Conservation (phyloP, 208 protist species). For the Trypanosoma mega region DNA sequence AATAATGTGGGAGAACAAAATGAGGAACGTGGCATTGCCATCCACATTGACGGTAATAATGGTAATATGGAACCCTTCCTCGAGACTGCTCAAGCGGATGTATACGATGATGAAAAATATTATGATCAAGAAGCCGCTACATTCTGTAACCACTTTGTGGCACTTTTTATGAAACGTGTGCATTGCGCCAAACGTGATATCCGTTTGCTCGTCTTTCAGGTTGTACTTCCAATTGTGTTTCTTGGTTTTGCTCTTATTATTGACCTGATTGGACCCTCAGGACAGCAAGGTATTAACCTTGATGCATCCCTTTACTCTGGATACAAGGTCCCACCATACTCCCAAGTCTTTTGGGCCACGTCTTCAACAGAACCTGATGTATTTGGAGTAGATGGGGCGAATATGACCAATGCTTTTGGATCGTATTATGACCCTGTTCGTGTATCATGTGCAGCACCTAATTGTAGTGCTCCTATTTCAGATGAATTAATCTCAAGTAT, state of each 20-base stretch:
- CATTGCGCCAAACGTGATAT: constrained; percentile 76
- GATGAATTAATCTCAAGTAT: constrained; percentile 27
- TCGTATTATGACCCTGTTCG: constrained; percentile 16
- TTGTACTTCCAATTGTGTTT: constrained; percentile 74
- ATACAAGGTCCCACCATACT: constrained; percentile 24
- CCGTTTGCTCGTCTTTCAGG: constrained; percentile 68
- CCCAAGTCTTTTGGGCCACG: constrained; percentile 7
- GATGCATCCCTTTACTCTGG: constrained; percentile 68
- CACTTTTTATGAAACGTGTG: constrained; percentile 72
- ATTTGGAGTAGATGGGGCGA: constrained; percentile 1
- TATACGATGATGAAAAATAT: background rate
- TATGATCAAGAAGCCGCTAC: background rate
- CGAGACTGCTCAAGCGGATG: background rate
- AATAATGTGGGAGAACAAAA: background rate
- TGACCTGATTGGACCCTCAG: constrained; percentile 48
- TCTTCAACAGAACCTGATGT: constrained; percentile 16
- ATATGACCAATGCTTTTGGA: constrained; percentile 18
- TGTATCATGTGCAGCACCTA: constrained; percentile 24
- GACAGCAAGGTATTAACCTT: constrained; percentile 50
- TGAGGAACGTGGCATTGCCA: constrained; percentile 13
- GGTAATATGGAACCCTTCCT: background rate
- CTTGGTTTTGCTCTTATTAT: constrained; percentile 73
- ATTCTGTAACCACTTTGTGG: constrained; percentile 69
- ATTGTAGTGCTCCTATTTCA: constrained; percentile 42
- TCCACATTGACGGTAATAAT: constrained; percentile 11